Evolutionary conservation across 2,329 filamentous ascomycete genomes (phyloP), one percentile per base, ranked within the genome.

Genomic region (Corynespora cassiicola): DNA sequence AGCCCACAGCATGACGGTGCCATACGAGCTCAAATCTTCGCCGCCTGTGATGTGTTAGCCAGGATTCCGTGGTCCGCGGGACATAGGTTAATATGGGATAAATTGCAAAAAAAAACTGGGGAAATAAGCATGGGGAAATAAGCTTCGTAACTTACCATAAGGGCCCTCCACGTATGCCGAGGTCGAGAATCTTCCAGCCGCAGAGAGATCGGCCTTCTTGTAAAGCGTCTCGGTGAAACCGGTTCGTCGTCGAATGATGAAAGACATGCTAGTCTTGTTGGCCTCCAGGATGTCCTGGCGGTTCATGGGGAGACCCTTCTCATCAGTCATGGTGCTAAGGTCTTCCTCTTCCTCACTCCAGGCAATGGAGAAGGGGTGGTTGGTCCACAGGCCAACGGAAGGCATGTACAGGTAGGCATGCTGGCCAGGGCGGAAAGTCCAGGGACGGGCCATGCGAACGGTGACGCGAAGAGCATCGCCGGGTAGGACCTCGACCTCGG

Each of bases 1-100:
- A 9, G 92, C 91, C 63, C 96, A 90, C 39, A 99, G 85, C 48
- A 99, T 81, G 28, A 86, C 84, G 27, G 95, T 94, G 24, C 94
- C 92, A 69, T 96, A 97, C 6, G 91, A 96, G 68, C 90, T 85
- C 50, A 97, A 84, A 45, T 84, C 84, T 69, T 96, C 87, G 62
- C 90, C 86, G 26, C 85, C 86, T 64, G 42, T 30, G 40, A 42
- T 38, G 46, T 53, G 56, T 64, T 60, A 65, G 61, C 47, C 54
- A 51, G 50, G 44, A 28, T 49, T 40, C 36, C 33, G 42, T 42
- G 41, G 43, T 38, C 38, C 21, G 27, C n/a, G 8, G 5, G 27
- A 31, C 31, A 50, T 45, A 45, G 44, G 33, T 45, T 53, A 58
- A 55, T 59, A 43, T 36, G 23, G 33, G 34, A 56, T 53, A 58